Evolutionary conservation across 306 rosid species (phyloP), one percentile per base, ranked within the genome.

Genomic region (Citrullus colocynthis): DNA sequence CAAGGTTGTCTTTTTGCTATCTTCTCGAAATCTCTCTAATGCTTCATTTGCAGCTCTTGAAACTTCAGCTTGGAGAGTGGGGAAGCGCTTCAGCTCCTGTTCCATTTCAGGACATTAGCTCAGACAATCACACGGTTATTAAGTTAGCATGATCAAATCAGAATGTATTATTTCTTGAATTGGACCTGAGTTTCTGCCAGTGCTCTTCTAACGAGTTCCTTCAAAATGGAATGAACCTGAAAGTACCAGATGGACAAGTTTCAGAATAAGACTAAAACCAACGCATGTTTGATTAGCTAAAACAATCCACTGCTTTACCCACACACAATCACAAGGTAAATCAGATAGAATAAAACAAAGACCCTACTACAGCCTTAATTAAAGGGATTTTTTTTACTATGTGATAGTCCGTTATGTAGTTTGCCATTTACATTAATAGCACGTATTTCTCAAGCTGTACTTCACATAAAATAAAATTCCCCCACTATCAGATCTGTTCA

Each of bases 1-100:
- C 75, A 87, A 56, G 57, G 86, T 83, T 15, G 87, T 83, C 83
- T 77, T 83, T 79, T 78, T 87, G 74, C 90, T 77, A 65, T 85
- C 88, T 45, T 85, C 90, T 16, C 88, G 86, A 61, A 85, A 83
- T 65, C 88, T 80, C 85, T 85, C 90, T 77, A 87, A 75, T 12
- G 90, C 85, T 83, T 83, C 88, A 36, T 70, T 55, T 14, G 90
- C 85, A 21, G 87, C 88, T 54, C 69, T 78, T 34, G 84, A 85
- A 78, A 87, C 52, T 81, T 81, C 87, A 20, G 82, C 82, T 77
- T 79, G 90, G 75, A 87, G 88, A 30, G 76, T 79, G 39, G 90
- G 84, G 59, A 87, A 87, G 21, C 85, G 86, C 79, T 78, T 85
- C 84, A 87, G 67, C 78, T 87, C 90, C 90, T 87, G 82, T 78